Percentiles rank a stretch among this genome's conserved stretches.
Evolutionary conservation across 2,329 filamentous ascomycete genomes (phyloP).

Genomic region (Xylaria sp.): DNA sequence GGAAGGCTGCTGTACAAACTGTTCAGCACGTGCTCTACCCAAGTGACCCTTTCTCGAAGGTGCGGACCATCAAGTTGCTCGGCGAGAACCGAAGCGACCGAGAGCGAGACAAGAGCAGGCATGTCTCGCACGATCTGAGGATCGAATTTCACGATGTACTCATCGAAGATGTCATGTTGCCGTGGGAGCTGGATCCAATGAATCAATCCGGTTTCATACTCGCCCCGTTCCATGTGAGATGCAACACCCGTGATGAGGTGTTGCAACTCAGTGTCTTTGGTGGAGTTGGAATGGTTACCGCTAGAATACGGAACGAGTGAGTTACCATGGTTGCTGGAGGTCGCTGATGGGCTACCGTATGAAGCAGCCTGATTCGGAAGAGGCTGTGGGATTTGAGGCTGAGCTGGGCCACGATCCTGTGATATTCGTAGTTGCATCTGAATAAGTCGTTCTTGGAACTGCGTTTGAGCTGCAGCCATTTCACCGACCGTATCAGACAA

Average conservation of each 20-base stretch:
- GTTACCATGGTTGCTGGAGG: constrained; percentile 45
- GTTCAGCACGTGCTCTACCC: constrained; percentile 69
- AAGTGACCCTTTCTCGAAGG: constrained; percentile 65
- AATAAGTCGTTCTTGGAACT: constrained; percentile 73
- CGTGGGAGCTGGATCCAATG: constrained; percentile 73
- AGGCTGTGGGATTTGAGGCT: constrained; percentile 34
- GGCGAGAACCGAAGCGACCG: constrained; percentile 71
- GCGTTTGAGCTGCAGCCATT: constrained; percentile 74
- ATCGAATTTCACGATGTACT: constrained; percentile 62
- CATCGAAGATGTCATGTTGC: constrained; percentile 70
- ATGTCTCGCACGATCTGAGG: constrained; percentile 65
- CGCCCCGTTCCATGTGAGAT: constrained; percentile 67
- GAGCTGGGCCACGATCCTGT: constrained; percentile 51
- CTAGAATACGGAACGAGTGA: constrained; percentile 53
- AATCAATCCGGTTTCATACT: constrained; percentile 70
- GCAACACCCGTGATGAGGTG: constrained; percentile 68
- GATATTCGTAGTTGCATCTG: constrained; percentile 64
- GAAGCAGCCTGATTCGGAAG: constrained; percentile 39
- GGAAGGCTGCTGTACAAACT: constrained; percentile 61
- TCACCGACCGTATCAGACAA: constrained; percentile 75
- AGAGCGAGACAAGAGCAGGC: constrained; percentile 70
- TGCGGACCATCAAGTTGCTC: constrained; percentile 64
- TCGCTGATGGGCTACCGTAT: constrained; percentile 46
- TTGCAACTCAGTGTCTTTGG: constrained; percentile 65
- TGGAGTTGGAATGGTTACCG: constrained; percentile 54